Conservation (phyloP, 768 basidiomycete genomes). For the Lactarius sp. region DNA sequence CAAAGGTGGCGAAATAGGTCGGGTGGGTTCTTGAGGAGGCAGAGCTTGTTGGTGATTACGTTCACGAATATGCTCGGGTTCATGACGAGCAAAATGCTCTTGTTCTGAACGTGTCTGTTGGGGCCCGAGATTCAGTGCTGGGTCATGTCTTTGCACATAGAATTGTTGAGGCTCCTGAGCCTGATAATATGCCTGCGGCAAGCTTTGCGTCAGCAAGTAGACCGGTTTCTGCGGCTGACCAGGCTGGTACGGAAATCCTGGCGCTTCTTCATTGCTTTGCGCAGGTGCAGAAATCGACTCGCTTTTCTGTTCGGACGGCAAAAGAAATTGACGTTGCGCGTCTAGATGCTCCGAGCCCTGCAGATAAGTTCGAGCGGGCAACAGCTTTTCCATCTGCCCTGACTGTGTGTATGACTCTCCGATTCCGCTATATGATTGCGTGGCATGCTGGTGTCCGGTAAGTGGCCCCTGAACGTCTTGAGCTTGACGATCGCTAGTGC, state of each 20-base stretch:
- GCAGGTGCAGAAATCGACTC: not conserved
- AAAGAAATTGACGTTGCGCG: not conserved
- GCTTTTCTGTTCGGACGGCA: not conserved
- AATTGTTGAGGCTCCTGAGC: slow-evolving; percentile 10
- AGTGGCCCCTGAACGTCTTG: not conserved
- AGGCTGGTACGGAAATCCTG: not conserved
- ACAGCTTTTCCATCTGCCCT: not conserved
- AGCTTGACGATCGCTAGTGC: slow-evolving; percentile 5
- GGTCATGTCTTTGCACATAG: slow-evolving; percentile 21
- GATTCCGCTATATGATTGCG: not conserved
- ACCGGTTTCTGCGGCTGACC: not conserved
- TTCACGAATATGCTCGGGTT: slow-evolving; percentile 28
- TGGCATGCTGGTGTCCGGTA: not conserved
- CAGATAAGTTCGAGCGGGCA: slow-evolving; percentile 1
- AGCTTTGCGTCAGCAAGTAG: slow-evolving; percentile 6
- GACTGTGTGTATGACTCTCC: not conserved
- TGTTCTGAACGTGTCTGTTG: slow-evolving; percentile 28
- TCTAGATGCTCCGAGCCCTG: not conserved
- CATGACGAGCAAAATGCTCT: slow-evolving; percentile 22
- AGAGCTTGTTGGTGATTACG: slow-evolving; percentile 27
- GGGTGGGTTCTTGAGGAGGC: slow-evolving; percentile 33
- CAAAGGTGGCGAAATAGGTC: slow-evolving; percentile 57
- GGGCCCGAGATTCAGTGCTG: slow-evolving; percentile 27
- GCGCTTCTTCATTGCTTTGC: not conserved
- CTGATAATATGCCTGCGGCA: not conserved